A percentile compares a stretch with the other conserved stretches of the same genome.
Conservation (phyloP, 768 basidiomycete species). For the Pulveroboletus frians region DNA sequence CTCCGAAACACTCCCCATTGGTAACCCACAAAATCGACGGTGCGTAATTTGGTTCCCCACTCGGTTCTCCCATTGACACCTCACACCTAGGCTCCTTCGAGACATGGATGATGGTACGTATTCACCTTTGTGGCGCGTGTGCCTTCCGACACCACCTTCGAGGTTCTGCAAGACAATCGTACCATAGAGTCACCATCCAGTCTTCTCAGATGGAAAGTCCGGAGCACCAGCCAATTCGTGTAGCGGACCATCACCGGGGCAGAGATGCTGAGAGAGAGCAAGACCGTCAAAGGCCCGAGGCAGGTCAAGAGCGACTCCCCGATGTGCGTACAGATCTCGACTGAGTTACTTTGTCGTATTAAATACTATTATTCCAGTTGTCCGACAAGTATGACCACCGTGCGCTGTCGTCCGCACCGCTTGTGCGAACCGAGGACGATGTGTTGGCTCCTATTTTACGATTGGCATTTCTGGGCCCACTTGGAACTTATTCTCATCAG, state of each 20-base stretch:
- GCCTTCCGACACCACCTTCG: conserved; percentile 30
- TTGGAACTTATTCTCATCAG: conserved; percentile 72
- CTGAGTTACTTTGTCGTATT: neutral
- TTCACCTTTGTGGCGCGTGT: conserved; percentile 2
- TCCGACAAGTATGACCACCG: conserved; percentile 84
- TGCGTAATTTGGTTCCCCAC: conserved; percentile 26
- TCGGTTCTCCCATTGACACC: conserved; percentile 4
- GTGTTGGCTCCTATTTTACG: conserved; percentile 45
- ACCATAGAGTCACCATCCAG: conserved; percentile 59
- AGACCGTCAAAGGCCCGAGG: conserved; percentile 62
- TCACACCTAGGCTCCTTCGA: conserved; percentile 56
- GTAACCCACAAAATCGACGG: conserved; percentile 63
- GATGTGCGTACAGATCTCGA: conserved; percentile 42
- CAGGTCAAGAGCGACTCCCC: conserved; percentile 72
- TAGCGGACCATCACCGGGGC: conserved; percentile 52
- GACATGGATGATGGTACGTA: conserved; percentile 68
- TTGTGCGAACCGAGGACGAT: conserved; percentile 58
- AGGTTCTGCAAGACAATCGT: conserved; percentile 56
- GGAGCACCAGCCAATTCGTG: conserved; percentile 77
- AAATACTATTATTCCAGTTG: conserved; percentile 44
- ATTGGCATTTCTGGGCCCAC: conserved; percentile 59
- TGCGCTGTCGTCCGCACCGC: conserved; percentile 42
- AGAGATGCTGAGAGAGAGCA: conserved; percentile 42
- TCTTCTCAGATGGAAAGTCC: conserved; percentile 92
- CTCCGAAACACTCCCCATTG: conserved; percentile 45